phyloP scores from a whole-genome alignment of 164 flowering plant genomes.

The grape (Vitis vinifera) region ASM3070453v1 NC_081811.1:1278001-1278500 shows the following conservation, averaged over 20 bases:
- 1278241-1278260: too few relatives aligned
- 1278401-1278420: conserved; percentile 81
- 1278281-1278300: too few relatives aligned
- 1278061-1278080: conserved; percentile 87
- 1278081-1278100: conserved; percentile 90
- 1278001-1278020: conserved; percentile 96
- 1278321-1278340: too few relatives aligned
- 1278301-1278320: too few relatives aligned
- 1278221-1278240: not conserved
- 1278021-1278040: conserved; percentile 92
- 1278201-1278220: not conserved
- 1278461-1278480: not conserved
- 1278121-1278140: conserved; percentile 63
- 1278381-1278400: conserved; percentile 91
- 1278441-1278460: conserved; percentile 40
- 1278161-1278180: conserved; percentile 71
- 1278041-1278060: conserved; percentile 98
- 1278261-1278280: too few relatives aligned
- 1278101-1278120: conserved; percentile 86
- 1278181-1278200: not conserved
- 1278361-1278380: conserved; percentile 85
- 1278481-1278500: not conserved
- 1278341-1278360: not conserved
- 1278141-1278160: conserved; percentile 85
- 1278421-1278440: conserved; percentile 64